Evolutionary conservation across 768 basidiomycete species (phyloP), one percentile per base, ranked within the genome.

Genomic region (Ramaria rubella): DNA sequence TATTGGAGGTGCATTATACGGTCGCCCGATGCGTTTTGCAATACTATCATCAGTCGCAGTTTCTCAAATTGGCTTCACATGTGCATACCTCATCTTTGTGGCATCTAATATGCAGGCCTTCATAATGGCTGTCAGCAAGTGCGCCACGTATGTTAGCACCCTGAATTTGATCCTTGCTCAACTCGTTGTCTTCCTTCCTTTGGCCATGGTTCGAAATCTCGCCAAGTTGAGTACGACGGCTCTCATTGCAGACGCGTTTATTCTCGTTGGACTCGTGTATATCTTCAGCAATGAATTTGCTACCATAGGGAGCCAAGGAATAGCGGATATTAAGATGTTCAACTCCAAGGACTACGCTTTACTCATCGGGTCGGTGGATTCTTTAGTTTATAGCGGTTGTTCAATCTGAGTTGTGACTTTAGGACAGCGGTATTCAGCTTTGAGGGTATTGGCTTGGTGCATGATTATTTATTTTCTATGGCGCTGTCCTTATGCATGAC

Each of bases 401-500:
- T 8, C 31, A 24, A 4, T 46, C 46, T 61, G 5, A 59, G 55
- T 42, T 60, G 38, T 21, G 24, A 26, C 31, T 14, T 26, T 59
- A 92, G 94, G 7, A 97, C 96, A 23, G 95, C 96, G 3, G 95
- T 97, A 29, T 98, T 98, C 70, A 92, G 96, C 1, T 99, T 98
- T 63, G 95, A 99, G 70, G 95, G 95, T 8, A 92, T 99, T 62
- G 96, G 95, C 48, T 74, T 98, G 71, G 86, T 88, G 62, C 62
- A 82, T 69, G 5, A 9, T 29, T 2, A 4, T 19, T 51, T 31
- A 8, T 11, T 49, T 40, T 52, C 29, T 27, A 26, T 36, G 9
- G 23, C 46, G 19, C 5, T 26, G 5, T 12, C 26, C 29, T 42
- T 30, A 5, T 24, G 26, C 11, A 23, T 49, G 44, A 34, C 52